Conservation (phyloP, 805 yeast genomes). For the Isabelozyma heimii region DNA sequence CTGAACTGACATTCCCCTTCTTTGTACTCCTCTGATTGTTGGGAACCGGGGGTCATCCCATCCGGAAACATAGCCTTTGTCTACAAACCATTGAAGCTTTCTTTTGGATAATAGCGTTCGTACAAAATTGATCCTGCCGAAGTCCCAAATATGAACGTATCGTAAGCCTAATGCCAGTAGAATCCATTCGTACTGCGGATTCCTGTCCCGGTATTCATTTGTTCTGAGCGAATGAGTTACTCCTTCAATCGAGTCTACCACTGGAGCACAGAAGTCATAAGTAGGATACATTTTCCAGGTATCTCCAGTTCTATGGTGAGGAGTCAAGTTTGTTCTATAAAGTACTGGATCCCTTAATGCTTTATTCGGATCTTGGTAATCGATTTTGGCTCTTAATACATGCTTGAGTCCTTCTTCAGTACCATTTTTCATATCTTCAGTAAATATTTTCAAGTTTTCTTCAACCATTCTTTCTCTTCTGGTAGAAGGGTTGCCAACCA, state of each 20-base stretch:
- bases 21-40: conserved; percentile 97
- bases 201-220: conserved; percentile 97
- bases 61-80: conserved; percentile 77
- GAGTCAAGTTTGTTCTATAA: conserved; percentile 94
- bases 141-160: conserved; percentile 97
- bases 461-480: conserved; percentile 93
- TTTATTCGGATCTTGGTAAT: conserved; percentile 86
- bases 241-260: conserved; percentile 94
- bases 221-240: conserved; percentile 98
- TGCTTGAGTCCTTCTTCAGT: conserved; percentile 88
- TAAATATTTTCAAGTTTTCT: conserved; percentile 84
- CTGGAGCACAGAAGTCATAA: conserved; percentile 97
- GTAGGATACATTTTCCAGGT: conserved; percentile 97
- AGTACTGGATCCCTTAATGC: conserved; percentile 97
- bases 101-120: conserved; percentile 95
- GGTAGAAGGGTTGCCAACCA: conserved; percentile 90
- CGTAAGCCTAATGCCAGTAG: conserved; percentile 76
- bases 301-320: conserved; percentile 95
- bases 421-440: conserved; percentile 89
- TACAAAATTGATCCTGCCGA: conserved; percentile 94
- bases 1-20: conserved; percentile 99
- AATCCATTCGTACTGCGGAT: conserved; percentile 98
- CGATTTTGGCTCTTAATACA: conserved; percentile 96
- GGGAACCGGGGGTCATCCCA: conserved; percentile 99
- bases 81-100: conserved; percentile 99